phyloP scores from a whole-genome alignment of 2,329 filamentous ascomycete genomes.

The Lomentospora prolificans region DNA sequence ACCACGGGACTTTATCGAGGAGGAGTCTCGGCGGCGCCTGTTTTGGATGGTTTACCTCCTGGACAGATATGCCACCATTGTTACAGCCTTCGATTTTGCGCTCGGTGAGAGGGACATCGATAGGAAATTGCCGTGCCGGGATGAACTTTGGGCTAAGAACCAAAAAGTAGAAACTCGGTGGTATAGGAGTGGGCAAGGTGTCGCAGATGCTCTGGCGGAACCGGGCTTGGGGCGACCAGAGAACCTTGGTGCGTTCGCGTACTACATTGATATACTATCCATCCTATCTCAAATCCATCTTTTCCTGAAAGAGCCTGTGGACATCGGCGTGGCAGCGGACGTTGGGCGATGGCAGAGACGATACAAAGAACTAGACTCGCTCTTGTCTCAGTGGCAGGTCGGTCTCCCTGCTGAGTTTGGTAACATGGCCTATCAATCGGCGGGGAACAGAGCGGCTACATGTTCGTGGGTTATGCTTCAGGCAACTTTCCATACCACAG shows the following conservation, averaged over 20 bases:
- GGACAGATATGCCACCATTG: constrained; percentile 81
- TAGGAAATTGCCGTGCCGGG: constrained; percentile 73
- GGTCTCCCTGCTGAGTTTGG: constrained; percentile 74
- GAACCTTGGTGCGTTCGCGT: constrained; percentile 78
- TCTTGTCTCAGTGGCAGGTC: constrained; percentile 74
- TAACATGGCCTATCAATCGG: constrained; percentile 69
- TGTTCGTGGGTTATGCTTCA: constrained; percentile 88
- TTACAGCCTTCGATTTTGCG: constrained; percentile 86
- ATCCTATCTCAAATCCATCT: constrained; percentile 81
- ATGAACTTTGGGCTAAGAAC: constrained; percentile 78
- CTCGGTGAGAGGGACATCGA: constrained; percentile 86
- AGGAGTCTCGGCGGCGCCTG: constrained; percentile 71
- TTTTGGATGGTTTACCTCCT: constrained; percentile 95
- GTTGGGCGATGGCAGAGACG: constrained; percentile 84
- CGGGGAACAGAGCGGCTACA: constrained; percentile 57
- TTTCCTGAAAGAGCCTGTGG: constrained; percentile 80
- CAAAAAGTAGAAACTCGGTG: constrained; percentile 75
- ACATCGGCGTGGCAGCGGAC: constrained; percentile 74
- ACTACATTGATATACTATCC: constrained; percentile 82
- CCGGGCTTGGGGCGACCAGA: constrained; percentile 61
- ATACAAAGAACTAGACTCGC: constrained; percentile 75
- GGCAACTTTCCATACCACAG: constrained; percentile 78
- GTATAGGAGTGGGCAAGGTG: constrained; percentile 50
- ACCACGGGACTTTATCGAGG: constrained; percentile 76
- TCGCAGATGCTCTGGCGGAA: constrained; percentile 37